These are phyloP conservation scores for Candida nonsorbophila DNA, from an alignment of 805 yeast species.

Conservation along the genomic window DNA sequence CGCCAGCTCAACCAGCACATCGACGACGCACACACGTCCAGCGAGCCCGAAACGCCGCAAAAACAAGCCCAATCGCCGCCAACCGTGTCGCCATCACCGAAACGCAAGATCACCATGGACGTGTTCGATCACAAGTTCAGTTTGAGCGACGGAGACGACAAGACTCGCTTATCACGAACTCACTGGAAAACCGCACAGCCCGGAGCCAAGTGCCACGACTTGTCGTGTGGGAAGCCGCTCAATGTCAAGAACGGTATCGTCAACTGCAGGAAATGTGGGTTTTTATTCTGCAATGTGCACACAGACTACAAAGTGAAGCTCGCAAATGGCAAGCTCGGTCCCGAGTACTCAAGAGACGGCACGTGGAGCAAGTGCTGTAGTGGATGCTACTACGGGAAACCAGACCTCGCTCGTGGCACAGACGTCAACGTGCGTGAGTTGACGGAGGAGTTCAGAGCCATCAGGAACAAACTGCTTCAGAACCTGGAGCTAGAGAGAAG, in stretches of 20 bases:
- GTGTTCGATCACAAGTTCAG: too few relatives aligned
- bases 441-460: conserved; percentile 33
- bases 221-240: conserved; percentile 43
- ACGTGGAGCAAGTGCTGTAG: conserved; percentile 70
- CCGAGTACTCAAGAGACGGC: conserved; percentile 38
- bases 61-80: neutral
- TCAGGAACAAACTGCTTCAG: conserved; percentile 43
- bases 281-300: conserved; percentile 62
- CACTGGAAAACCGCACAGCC: too few relatives aligned
- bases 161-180: too few relatives aligned
- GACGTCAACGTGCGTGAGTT: conserved; percentile 32
- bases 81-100: too few relatives aligned
- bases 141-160: too few relatives aligned
- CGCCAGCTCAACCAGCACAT: conserved; percentile 61
- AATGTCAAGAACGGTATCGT: conserved; percentile 51
- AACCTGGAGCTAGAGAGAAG: conserved; percentile 48
- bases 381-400: conserved; percentile 50
- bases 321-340: conserved; percentile 38
- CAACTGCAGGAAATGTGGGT: conserved; percentile 77
- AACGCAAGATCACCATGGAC: too few relatives aligned
- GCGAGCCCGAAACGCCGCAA: conserved; percentile 5
- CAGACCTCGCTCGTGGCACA: conserved; percentile 49
- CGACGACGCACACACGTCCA: conserved; percentile 57
- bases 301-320: conserved; percentile 50
- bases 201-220: too few relatives aligned